A percentile compares a stretch with the other conserved stretches of the same genome.
phyloP scores from a whole-genome alignment of 176 grass and related monocot genomes.

The Lolium multiflorum region DNA sequence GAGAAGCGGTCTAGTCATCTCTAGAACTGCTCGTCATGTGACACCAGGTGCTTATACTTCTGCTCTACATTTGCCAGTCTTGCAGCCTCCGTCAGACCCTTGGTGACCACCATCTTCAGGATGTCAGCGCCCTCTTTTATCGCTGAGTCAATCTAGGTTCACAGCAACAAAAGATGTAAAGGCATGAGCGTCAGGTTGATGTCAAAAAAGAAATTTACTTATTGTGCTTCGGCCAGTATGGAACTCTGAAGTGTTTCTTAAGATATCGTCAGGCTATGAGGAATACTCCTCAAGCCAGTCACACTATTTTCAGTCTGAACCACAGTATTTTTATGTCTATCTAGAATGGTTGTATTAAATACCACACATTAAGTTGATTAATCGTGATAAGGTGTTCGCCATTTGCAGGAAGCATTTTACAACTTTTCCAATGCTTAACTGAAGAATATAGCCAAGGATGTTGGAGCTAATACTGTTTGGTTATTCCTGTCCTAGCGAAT shows the following conservation, averaged over 20 bases:
- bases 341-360: not conserved
- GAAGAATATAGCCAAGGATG: not conserved
- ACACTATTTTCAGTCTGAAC: not conserved
- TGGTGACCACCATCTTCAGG: slow-evolving; percentile 68
- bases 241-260: not conserved
- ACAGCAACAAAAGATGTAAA: slow-evolving; percentile 30
- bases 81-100: slow-evolving; percentile 64
- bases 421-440: not conserved
- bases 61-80: slow-evolving; percentile 69
- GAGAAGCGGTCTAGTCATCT: not conserved
- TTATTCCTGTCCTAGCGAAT: not conserved
- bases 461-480: not conserved
- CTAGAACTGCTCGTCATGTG: slow-evolving; percentile 53
- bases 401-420: not conserved
- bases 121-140: slow-evolving; percentile 73
- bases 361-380: not conserved
- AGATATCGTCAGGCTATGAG: not conserved
- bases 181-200: not conserved
- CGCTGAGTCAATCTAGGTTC: slow-evolving; percentile 76
- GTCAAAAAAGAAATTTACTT: not conserved
- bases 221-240: not conserved
- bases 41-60: slow-evolving; percentile 88
- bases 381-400: not conserved
- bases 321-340: not conserved
- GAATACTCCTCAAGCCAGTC: not conserved